Conservation (phyloP, 352 stramenopile species). For the Globisporangium apiculatum region DNA sequence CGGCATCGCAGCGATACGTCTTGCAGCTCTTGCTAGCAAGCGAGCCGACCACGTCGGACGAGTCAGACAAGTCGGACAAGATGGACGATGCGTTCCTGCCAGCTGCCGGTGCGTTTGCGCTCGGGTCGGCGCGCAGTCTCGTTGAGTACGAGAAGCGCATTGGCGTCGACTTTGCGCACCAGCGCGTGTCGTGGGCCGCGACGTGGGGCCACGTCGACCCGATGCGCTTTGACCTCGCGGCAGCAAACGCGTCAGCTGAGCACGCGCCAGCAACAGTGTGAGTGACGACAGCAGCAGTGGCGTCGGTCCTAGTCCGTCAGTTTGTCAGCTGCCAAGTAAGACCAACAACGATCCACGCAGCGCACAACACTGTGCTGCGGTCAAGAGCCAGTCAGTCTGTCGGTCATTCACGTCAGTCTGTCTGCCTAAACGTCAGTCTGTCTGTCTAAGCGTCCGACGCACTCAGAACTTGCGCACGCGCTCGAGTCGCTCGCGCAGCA, state of each 20-base stretch:
- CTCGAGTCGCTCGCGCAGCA: constrained; percentile 18
- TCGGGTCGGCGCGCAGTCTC: constrained; percentile 33
- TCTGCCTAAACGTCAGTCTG: not conserved
- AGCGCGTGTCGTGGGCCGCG: constrained; percentile 37
- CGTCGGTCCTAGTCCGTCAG: too few species aligned
- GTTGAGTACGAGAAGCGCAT: constrained; percentile 41
- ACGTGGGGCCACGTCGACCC: constrained; percentile 56
- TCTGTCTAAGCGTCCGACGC: not conserved
- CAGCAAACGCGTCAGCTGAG: constrained; percentile 3
- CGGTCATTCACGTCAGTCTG: not conserved
- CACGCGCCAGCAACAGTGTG: not conserved
- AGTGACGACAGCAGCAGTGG: not conserved
- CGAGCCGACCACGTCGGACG: not conserved
- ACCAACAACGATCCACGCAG: too few species aligned
- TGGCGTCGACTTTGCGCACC: constrained; percentile 36
- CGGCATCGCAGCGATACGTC: constrained; percentile 21
- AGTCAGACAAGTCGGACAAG: not conserved
- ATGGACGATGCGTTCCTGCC: not conserved
- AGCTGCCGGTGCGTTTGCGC: constrained; percentile 4
- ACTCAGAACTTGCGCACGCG: constrained; percentile 16
- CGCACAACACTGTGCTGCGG: too few species aligned
- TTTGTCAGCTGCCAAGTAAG: too few species aligned
- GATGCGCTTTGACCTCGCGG: constrained; percentile 45
- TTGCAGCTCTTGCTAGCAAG: constrained; percentile 15
- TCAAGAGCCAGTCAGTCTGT: too few species aligned